Conservation (phyloP, 768 basidiomycete genomes). For the Auriscalpium orientale region DNA sequence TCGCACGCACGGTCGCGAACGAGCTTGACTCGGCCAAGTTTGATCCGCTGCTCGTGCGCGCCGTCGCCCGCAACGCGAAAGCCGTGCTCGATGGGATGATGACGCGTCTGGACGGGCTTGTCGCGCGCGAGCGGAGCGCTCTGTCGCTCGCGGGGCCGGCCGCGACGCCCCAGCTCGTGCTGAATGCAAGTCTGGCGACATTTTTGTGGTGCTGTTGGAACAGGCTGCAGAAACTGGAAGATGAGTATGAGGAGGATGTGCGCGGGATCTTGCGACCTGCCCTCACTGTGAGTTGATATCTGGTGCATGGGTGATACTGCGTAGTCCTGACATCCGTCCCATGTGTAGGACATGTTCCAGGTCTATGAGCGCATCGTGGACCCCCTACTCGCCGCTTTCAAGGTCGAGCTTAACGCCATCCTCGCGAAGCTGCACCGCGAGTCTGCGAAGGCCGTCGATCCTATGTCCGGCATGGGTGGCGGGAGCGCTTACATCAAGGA, state of each 20-base stretch:
- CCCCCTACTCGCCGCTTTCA: constrained; percentile 59
- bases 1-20: constrained; percentile 75
- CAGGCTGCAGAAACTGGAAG: constrained; percentile 55
- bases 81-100: constrained; percentile 64
- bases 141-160: constrained; percentile 66
- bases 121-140: constrained; percentile 71
- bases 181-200: constrained; percentile 73
- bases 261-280: constrained; percentile 45
- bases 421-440: constrained; percentile 79
- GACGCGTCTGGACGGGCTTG: constrained; percentile 58
- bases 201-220: constrained; percentile 74
- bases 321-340: not conserved
- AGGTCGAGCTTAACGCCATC: constrained; percentile 73
- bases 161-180: constrained; percentile 69
- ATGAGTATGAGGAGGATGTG: constrained; percentile 60
- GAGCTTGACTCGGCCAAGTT: constrained; percentile 91
- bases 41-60: constrained; percentile 78
- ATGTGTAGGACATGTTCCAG: constrained; percentile 38
- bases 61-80: constrained; percentile 69
- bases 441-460: constrained; percentile 65
- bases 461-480: constrained; percentile 44
- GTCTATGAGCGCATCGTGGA: constrained; percentile 53
- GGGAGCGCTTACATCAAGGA: constrained; percentile 89
- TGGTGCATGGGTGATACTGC: not conserved
- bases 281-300: constrained; percentile 43